phyloP scores from a whole-genome alignment of 768 basidiomycete species.

The Psilocybe cyanescens region DNA sequence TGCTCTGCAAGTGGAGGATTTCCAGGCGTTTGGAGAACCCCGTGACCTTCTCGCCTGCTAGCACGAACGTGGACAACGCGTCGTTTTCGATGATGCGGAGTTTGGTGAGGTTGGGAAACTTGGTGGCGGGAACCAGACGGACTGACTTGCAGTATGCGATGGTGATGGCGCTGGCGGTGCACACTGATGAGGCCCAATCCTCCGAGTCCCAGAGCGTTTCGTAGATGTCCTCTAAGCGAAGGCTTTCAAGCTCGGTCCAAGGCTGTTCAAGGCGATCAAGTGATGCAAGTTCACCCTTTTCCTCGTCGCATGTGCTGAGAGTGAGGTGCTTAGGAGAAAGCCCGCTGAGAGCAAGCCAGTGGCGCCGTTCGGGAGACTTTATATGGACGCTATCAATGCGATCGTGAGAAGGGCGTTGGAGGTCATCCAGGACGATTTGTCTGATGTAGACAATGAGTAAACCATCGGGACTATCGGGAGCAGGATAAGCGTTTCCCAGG shows the following conservation, averaged over 20 bases:
- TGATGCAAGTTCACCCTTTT: constrained; percentile 7
- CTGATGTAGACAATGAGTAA: constrained; percentile 5
- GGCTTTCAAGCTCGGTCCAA: constrained; percentile 9
- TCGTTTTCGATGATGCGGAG: constrained; percentile 17
- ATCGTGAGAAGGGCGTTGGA: constrained; percentile 10
- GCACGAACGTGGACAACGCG: constrained; percentile 11
- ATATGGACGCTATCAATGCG: constrained; percentile 17
- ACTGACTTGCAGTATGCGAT: constrained; percentile 6
- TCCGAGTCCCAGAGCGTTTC: constrained; percentile 10
- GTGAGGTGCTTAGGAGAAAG: constrained; percentile 16
- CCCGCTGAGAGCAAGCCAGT: constrained; percentile 16
- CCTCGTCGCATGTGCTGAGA: constrained; percentile 7
- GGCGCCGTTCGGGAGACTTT: constrained; percentile 11
- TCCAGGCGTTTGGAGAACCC: constrained; percentile 15
- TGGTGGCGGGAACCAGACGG: constrained; percentile 4
- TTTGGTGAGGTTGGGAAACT: constrained; percentile 13
- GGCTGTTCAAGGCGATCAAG: constrained; percentile 13
- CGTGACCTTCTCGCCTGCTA: constrained; percentile 6
- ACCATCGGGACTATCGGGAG: constrained; percentile 10
- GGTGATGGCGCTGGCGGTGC: constrained; percentile 6
- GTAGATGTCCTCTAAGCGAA: constrained; percentile 12
- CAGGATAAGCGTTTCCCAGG: background rate
- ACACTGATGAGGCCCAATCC: constrained; percentile 8
- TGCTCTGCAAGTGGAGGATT: constrained; percentile 15
- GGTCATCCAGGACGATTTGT: constrained; percentile 11